Percentiles rank a stretch among this genome's conserved stretches.
Evolutionary conservation across 495 filamentous ascomycete genomes (phyloP).

Genomic region (Hypoxylon fuscum): DNA sequence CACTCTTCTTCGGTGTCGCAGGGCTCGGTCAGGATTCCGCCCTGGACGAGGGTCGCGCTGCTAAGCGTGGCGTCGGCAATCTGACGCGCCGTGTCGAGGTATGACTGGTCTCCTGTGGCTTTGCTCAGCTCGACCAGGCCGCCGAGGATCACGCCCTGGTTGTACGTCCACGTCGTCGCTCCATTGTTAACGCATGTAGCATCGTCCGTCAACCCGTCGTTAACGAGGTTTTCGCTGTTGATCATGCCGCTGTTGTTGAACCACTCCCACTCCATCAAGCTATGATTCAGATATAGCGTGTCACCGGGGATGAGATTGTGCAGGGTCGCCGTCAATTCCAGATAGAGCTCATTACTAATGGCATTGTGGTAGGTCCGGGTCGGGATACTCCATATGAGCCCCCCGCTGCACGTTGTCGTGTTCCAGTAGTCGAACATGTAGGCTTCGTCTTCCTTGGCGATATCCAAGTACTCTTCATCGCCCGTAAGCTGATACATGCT

Average conservation of each 20-base stretch:
- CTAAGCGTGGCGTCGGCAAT: slow-evolving; percentile 67
- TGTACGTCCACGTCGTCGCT: slow-evolving; percentile 72
- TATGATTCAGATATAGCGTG: slow-evolving; percentile 62
- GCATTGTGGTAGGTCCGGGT: slow-evolving; percentile 66
- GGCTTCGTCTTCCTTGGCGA: slow-evolving; percentile 64
- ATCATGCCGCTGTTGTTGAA: slow-evolving; percentile 70
- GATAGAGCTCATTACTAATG: slow-evolving; percentile 77
- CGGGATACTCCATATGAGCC: slow-evolving; percentile 67
- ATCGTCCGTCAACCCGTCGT: slow-evolving; percentile 68
- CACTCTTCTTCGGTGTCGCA: slow-evolving; percentile 61
- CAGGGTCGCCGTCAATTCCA: slow-evolving; percentile 69
- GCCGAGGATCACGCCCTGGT: slow-evolving; percentile 78
- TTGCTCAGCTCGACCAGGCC: slow-evolving; percentile 67
- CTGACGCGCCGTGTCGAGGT: slow-evolving; percentile 59
- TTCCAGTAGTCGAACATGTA: slow-evolving; percentile 67
- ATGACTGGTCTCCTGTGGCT: slow-evolving; percentile 48
- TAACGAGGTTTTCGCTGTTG: slow-evolving; percentile 66
- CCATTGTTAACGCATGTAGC: slow-evolving; percentile 68
- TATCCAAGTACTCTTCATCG: slow-evolving; percentile 59
- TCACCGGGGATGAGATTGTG: slow-evolving; percentile 66
- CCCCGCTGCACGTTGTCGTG: slow-evolving; percentile 64
- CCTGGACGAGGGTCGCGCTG: slow-evolving; percentile 54
- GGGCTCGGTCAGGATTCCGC: slow-evolving; percentile 68
- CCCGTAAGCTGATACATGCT: slow-evolving; percentile 69
- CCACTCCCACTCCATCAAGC: slow-evolving; percentile 70